phyloP scores from a whole-genome alignment of 805 yeast species.

The Metschnikowia continentalis region DNA sequence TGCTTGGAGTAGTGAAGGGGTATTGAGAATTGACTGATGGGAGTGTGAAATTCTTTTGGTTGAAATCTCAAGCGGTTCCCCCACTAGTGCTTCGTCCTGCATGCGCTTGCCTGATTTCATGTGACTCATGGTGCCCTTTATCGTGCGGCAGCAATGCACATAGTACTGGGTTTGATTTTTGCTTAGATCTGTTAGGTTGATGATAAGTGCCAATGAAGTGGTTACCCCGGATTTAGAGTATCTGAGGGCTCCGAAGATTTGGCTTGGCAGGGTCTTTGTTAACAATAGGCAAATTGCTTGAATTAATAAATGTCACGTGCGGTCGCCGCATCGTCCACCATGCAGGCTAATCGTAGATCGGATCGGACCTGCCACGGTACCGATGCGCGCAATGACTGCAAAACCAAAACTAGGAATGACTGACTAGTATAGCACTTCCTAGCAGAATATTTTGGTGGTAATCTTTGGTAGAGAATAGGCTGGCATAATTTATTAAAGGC shows the following conservation, averaged over 20 bases:
- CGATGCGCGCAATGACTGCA: neutral
- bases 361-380: neutral
- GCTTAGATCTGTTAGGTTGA: neutral
- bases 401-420: neutral
- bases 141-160: neutral
- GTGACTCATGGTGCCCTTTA: slow-evolving; percentile 2
- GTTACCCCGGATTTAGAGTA: neutral
- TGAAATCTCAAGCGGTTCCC: neutral
- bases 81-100: slow-evolving; percentile 1
- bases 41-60: neutral
- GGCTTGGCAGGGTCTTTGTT: no score
- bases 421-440: no score
- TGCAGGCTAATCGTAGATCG: slow-evolving; percentile 7
- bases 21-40: neutral
- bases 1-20: neutral
- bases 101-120: neutral
- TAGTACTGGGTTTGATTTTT: no score
- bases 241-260: no score
- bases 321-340: slow-evolving; percentile 3
- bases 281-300: neutral
- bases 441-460: no score
- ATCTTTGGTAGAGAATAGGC: no score
- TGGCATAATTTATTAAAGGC: no score
- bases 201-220: neutral
- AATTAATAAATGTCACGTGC: slow-evolving; percentile 12